These are phyloP conservation scores for Rickenella mellea DNA, from an alignment of 768 basidiomycete species.

Conservation along the genomic window DNA sequence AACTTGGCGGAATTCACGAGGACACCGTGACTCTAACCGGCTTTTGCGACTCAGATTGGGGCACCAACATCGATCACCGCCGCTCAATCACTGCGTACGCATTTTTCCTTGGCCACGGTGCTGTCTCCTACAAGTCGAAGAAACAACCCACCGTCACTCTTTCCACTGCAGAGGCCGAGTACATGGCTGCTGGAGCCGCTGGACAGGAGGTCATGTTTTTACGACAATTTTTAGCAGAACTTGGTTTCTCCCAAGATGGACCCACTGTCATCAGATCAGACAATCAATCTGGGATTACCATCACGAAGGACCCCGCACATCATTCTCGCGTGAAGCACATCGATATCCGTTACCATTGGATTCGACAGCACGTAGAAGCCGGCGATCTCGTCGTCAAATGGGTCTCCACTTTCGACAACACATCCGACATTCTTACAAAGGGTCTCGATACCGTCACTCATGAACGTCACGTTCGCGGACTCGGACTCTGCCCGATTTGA, in stretches of 20 bases:
- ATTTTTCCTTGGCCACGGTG: constrained; percentile 19
- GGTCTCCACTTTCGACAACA: constrained; percentile 22
- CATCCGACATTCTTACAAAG: constrained; percentile 34
- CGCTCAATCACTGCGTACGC: constrained; percentile 25
- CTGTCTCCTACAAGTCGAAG: constrained; percentile 22
- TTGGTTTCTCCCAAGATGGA: constrained; percentile 1
- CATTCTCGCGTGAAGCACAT: constrained; percentile 29
- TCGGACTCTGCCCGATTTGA: neutral
- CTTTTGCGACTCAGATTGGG: constrained; percentile 25
- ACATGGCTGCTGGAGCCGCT: constrained; percentile 22
- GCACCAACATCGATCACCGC: constrained; percentile 14
- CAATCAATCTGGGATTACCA: constrained; percentile 11
- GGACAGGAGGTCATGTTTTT: constrained; percentile 16
- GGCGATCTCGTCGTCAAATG: constrained; percentile 16
- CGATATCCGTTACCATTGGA: constrained; percentile 26
- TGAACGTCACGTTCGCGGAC: neutral
- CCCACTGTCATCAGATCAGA: constrained; percentile 6
- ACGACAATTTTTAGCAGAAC: constrained; percentile 4
- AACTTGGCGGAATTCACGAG: neutral
- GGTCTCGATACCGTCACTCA: constrained; percentile 8
- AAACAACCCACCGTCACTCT: constrained; percentile 24
- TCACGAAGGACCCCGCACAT: constrained; percentile 16
- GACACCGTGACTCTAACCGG: neutral
- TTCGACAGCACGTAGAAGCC: constrained; percentile 20
- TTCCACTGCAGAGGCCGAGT: constrained; percentile 30